Percentiles rank a stretch among this genome's conserved stretches.
Evolutionary conservation across 805 yeast species (phyloP).

Genomic region (Blastobotrys attinorum): DNA sequence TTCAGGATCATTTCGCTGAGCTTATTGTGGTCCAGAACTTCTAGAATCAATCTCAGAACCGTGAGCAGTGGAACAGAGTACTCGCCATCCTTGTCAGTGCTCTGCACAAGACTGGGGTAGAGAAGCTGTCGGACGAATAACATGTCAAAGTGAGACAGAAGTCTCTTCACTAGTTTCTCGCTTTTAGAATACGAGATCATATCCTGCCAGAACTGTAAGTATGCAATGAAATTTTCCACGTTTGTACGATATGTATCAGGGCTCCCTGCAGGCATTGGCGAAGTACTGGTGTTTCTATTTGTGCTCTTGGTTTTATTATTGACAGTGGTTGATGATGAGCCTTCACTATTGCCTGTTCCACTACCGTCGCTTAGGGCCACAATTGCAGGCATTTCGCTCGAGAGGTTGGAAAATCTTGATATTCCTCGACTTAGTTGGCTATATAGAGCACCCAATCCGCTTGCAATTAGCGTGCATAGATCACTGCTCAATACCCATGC

Average conservation of each 20-base stretch:
- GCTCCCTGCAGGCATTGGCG: neutral
- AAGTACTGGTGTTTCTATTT: neutral
- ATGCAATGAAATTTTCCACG: conserved; percentile 17
- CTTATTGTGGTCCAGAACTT: conserved; percentile 15
- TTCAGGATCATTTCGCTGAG: conserved; percentile 17
- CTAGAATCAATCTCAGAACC: conserved; percentile 20
- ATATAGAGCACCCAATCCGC: conserved; percentile 26
- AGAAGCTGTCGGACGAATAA: conserved; percentile 24
- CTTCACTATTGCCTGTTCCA: no score
- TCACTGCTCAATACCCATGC: conserved; percentile 23
- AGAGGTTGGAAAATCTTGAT: neutral
- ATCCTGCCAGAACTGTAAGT: conserved; percentile 26
- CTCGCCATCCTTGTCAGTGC: conserved; percentile 14
- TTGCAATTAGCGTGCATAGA: conserved; percentile 23
- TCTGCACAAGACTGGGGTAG: conserved; percentile 22
- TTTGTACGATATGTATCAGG: conserved; percentile 1
- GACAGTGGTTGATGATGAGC: neutral
- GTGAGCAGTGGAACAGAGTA: conserved; percentile 20
- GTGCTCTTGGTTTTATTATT: neutral
- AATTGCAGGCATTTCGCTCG: conserved; percentile 1
- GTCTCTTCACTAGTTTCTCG: conserved; percentile 6
- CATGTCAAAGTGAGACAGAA: conserved; percentile 20
- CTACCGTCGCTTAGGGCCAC: conserved; percentile 2
- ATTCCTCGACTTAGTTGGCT: conserved; percentile 10
- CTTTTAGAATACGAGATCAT: conserved; percentile 18